Conservation (phyloP, 164 flowering plant genomes). For the Warburgia ugandensis region DNA sequence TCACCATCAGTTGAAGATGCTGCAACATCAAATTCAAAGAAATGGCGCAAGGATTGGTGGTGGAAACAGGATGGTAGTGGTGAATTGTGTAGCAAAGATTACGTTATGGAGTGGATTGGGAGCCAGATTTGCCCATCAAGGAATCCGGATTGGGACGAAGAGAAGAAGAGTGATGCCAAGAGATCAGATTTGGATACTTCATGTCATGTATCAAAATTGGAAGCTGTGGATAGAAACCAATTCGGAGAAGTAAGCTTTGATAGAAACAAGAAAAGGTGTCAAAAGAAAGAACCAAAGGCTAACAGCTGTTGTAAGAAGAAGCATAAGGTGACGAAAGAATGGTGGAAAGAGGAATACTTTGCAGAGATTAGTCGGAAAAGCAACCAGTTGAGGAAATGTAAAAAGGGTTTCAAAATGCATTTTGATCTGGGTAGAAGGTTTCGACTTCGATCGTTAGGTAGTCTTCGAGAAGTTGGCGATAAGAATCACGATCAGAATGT, state of each 20-base stretch:
- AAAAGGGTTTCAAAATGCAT: conserved; percentile 44
- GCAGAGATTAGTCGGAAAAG: conserved; percentile 62
- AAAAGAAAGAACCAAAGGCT: conserved; percentile 29
- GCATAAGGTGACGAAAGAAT: conserved; percentile 84
- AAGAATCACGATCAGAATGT: conserved; percentile 24
- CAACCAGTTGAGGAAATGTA: conserved; percentile 38
- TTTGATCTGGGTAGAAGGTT: conserved; percentile 38
- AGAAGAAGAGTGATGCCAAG: conserved; percentile 26
- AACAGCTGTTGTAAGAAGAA: conserved; percentile 26
- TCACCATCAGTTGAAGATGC: conserved; percentile 28
- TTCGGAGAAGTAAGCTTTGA: conserved; percentile 15
- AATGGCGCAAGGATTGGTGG: conserved; percentile 99
- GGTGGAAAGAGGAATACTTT: conserved; percentile 96
- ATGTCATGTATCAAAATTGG: conserved; percentile 24
- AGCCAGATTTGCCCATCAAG: conserved; percentile 68
- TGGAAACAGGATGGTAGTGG: conserved; percentile 96
- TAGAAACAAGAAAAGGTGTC: conserved; percentile 19
- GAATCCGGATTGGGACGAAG: conserved; percentile 69
- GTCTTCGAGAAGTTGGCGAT: conserved; percentile 18
- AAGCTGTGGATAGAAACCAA: conserved; percentile 23
- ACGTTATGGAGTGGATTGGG: conserved; percentile 96
- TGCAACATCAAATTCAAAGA: conserved; percentile 24
- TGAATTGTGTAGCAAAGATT: conserved; percentile 86
- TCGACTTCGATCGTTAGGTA: conserved; percentile 26
- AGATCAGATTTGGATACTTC: conserved; percentile 24